Evolutionary conservation across 768 basidiomycete genomes (phyloP), one percentile per base, ranked within the genome.

Genomic region (Macrolepiota albuminosa): DNA sequence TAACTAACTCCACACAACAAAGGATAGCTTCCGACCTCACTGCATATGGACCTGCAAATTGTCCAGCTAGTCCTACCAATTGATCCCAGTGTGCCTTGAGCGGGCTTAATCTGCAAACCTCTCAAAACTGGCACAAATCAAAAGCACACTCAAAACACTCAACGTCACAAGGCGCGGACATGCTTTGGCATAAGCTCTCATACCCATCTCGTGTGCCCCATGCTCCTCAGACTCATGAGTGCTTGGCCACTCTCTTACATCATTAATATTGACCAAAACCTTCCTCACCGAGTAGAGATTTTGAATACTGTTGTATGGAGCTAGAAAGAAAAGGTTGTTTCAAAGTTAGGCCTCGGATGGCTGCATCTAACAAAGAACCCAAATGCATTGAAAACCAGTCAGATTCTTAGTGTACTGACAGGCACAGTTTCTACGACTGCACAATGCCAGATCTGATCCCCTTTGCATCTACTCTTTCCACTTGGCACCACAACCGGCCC

Each of bases 71-170:
- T 34, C 8, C 14, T 29, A 29, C 29, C 29, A 29, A 29, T 1
- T 1, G 4, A 29, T 29, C 29, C 29, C 29, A 29, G 29, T 4
- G 29, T 1, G 74, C 73, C 61, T 72, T 74, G 18, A 76, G 54
- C 8, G 82, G 84, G 49, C 69, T 74, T 36, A 83, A 66, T 34
- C 67, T 72, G 63, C 83, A 83, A 3, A 71, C 75, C n/a, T 63
- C 63, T 85, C 86, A 88, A 61, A 87, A 87, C 54, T 87, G 85
- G 40, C 80, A 73, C 42, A 82, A 82, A 66, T 86, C 84, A 62
- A 86, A 68, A 3, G 79, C 82, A 36, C 83, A 67, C 0, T 85
- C 84, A 16, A 89, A 68, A 1, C 68, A 33, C 21, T 78, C 79
- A 11, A 77, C 64, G 40, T 76, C 70, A 26, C 86, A 72, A n/a